Evolutionary conservation across 208 protist genomes (phyloP).

Genomic region (Novymonas esmeraldas): DNA sequence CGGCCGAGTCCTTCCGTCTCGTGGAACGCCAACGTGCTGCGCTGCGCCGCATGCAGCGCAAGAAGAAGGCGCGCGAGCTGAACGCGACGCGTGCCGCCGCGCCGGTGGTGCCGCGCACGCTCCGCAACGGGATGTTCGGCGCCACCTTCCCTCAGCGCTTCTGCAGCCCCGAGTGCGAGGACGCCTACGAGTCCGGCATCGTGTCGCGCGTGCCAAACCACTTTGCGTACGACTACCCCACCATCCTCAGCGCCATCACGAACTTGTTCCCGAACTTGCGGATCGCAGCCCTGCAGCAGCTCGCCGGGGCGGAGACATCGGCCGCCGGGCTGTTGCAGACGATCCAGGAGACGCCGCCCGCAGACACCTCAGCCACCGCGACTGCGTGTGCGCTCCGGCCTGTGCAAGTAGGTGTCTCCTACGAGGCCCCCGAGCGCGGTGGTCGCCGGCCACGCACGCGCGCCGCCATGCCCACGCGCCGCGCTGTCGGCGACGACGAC

Average conservation of each 20-base stretch:
- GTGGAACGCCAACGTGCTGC: conserved; percentile 45
- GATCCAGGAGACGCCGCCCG: conserved; percentile 7
- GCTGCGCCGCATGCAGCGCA: conserved; percentile 36
- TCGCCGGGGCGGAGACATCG: conserved; percentile 52
- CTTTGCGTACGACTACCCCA: conserved; percentile 40
- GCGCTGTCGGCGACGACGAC: neutral
- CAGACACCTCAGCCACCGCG: conserved; percentile 1
- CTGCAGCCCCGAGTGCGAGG: conserved; percentile 62
- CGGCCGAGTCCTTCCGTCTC: conserved; percentile 58
- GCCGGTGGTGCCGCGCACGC: conserved; percentile 4
- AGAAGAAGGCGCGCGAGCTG: conserved; percentile 13
- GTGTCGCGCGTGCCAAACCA: conserved; percentile 24
- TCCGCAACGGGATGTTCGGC: conserved; percentile 25
- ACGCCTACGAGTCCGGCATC: conserved; percentile 40
- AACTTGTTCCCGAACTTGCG: conserved; percentile 72
- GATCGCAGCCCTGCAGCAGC: conserved; percentile 44
- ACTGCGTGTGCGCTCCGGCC: conserved; percentile 3
- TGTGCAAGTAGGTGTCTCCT: conserved; percentile 25
- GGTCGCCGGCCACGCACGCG: neutral
- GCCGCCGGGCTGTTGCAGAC: conserved; percentile 15
- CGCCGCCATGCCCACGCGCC: neutral
- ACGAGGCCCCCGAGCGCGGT: conserved; percentile 12
- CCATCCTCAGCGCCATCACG: conserved; percentile 43
- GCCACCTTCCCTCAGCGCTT: conserved; percentile 57
- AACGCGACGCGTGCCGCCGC: neutral